Base-by-base conservation (phyloP, 805 yeast genomes). In the Pichia exigua region DNA sequence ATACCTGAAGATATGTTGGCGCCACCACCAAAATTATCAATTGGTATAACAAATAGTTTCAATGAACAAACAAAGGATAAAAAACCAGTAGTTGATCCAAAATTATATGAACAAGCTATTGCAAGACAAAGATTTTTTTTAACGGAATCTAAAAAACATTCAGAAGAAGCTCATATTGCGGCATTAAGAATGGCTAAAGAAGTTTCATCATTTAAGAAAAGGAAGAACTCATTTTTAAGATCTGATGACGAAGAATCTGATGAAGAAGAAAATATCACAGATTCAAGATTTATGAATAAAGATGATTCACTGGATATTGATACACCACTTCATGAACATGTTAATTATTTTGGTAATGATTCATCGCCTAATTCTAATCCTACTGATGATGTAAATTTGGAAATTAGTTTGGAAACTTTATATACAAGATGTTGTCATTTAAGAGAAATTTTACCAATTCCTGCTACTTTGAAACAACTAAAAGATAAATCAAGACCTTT, bases 151-250 rank as follows among this genome's bases (percentile, higher is more conserved):
- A 80, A 77, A 30, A 81, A 78, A 54, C 92, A 85, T 67, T 88
- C 89, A 2, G 77, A 79, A 47, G 92, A 85, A 61, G 92, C 94
- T 0, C 88, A 85, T 65, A 62, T 72, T 32, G 79, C 87, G 4
- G 95, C 92, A 1, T 76, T 78, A 56, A 71, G 85, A 61, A 78
- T 84, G 42, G 90, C 90, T 0, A 70, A 71, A 45, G 94, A 86
- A 66, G 87, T 85, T 12, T 57, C 73, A 1, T 69, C 67, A 40
- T 81, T 70, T 60, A 80, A 69, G 55, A 65, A 60, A 43, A 49
- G 54, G 13, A 54, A 53, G 47, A 60, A 54, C 27, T 55, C 57
- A n/a, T 21, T 50, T 24, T 44, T 52, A 6, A 51, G 43, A 12
- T 62, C 59, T 24, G 65, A 59, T 15, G 60, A 59, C 9, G 61